phyloP scores from a whole-genome alignment of 441 rosid genomes.

The Cnidoscolus chayamansa region DNA sequence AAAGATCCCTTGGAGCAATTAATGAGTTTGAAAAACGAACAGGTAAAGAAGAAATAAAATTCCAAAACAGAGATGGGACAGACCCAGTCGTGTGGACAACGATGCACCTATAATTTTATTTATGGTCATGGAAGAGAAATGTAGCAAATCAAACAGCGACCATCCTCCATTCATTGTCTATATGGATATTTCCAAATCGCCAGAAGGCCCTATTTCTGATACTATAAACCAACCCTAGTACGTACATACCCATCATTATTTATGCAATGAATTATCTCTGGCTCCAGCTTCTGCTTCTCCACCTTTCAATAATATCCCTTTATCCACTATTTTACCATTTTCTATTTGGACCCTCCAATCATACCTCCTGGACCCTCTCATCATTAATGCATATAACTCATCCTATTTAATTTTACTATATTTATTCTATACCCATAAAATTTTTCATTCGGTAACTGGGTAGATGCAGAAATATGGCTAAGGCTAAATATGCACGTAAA shows the following conservation, averaged over 20 bases:
- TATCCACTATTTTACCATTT: neutral
- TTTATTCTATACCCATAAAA: neutral
- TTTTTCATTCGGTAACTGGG: too few relatives aligned
- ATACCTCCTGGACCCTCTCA: conserved; percentile 10
- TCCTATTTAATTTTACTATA: too few relatives aligned
- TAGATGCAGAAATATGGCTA: too few relatives aligned
- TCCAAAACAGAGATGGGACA: neutral
- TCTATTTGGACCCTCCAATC: conserved; percentile 12
- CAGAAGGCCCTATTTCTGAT: conserved; percentile 10
- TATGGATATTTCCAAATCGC: conserved; percentile 12
- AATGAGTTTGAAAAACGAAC: too few relatives aligned
- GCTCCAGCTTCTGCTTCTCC: neutral
- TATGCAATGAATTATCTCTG: conserved; percentile 21
- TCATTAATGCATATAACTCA: neutral
- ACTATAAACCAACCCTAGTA: neutral
- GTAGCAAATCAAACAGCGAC: conserved; percentile 18
- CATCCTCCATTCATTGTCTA: conserved; percentile 12
- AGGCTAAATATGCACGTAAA: neutral
- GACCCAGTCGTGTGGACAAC: conserved; percentile 37
- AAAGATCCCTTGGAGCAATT: too few relatives aligned
- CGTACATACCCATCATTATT: neutral
- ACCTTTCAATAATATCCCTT: neutral
- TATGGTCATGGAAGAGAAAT: neutral
- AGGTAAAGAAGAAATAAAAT: neutral
- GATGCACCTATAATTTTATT: conserved; percentile 9